Percentiles rank a stretch among this genome's conserved stretches.
These are phyloP conservation scores for Talaromyces amestolkiae DNA, from an alignment of 2,329 filamentous ascomycete genomes.

Conservation along the genomic window DNA sequence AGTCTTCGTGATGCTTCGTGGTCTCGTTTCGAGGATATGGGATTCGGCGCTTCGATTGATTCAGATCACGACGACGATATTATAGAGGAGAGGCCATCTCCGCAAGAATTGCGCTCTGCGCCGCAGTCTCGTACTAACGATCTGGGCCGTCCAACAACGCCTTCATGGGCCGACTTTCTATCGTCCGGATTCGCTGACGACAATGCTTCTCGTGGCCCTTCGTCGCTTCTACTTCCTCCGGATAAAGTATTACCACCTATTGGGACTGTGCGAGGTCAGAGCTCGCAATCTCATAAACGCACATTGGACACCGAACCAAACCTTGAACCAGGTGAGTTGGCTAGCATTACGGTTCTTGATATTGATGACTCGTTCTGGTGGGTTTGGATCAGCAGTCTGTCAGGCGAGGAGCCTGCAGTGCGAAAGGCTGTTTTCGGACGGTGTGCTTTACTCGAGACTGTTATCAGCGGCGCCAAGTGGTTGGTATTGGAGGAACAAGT, in stretches of 20 bases:
- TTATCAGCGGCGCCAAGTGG: conserved; percentile 79
- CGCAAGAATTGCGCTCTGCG: conserved; percentile 60
- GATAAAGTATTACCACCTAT: conserved; percentile 90
- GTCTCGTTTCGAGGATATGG: conserved; percentile 95
- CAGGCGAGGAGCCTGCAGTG: conserved; percentile 78
- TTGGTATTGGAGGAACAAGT: conserved; percentile 95
- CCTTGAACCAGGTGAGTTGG: conserved; percentile 87
- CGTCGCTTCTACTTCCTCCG: conserved; percentile 77
- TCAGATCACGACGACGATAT: conserved; percentile 64
- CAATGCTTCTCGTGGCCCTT: conserved; percentile 60
- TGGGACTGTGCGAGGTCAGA: conserved; percentile 66
- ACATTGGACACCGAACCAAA: conserved; percentile 65
- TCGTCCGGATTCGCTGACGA: conserved; percentile 87
- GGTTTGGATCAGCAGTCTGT: conserved; percentile 98
- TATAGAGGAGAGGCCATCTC: conserved; percentile 35
- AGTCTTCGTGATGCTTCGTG: conserved; percentile 82
- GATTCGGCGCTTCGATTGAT: conserved; percentile 74
- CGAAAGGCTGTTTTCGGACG: conserved; percentile 92
- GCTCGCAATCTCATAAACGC: conserved; percentile 79
- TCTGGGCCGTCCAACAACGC: conserved; percentile 80
- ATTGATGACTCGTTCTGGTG: conserved; percentile 98
- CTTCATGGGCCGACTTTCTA: conserved; percentile 97
- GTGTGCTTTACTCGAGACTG: conserved; percentile 87
- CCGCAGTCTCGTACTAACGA: conserved; percentile 66
- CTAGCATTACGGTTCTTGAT: conserved; percentile 81